These are phyloP conservation scores for Plasmopara viticola DNA, from an alignment of 352 stramenopile genomes.

Conservation along the genomic window DNA sequence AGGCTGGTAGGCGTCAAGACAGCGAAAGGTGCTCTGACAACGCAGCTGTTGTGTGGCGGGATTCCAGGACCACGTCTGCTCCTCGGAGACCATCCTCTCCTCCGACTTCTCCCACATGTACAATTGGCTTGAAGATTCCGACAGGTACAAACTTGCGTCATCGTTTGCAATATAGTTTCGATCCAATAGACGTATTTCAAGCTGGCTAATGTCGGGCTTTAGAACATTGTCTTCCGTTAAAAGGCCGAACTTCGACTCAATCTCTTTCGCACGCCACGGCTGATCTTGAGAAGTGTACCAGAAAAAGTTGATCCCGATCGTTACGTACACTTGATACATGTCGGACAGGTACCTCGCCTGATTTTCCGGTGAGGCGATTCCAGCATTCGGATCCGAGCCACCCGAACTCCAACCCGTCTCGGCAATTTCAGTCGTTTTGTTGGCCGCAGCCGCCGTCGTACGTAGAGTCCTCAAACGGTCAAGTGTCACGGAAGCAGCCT, in stretches of 20 bases:
- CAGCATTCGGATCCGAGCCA: constrained; percentile 23
- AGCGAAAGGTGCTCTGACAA: constrained; percentile 59
- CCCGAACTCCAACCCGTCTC: constrained; percentile 61
- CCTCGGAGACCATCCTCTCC: constrained; percentile 40
- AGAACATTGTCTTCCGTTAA: constrained; percentile 40
- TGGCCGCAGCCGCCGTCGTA: constrained; percentile 28
- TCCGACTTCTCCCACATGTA: constrained; percentile 34
- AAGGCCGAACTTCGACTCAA: constrained; percentile 69
- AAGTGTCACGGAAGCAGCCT: constrained; percentile 38
- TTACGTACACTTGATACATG: constrained; percentile 48
- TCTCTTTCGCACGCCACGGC: constrained; percentile 42
- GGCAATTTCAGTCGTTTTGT: constrained; percentile 54
- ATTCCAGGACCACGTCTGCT: constrained; percentile 68
- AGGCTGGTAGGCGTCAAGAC: constrained; percentile 54
- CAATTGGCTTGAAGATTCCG: constrained; percentile 29
- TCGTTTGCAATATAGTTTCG: constrained; percentile 22
- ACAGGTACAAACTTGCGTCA: constrained; percentile 24
- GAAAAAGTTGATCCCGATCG: constrained; percentile 53
- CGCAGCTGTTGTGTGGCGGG: constrained; percentile 37
- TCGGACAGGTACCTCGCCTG: constrained; percentile 63
- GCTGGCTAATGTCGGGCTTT: constrained; percentile 49
- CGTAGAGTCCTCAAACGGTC: constrained; percentile 50
- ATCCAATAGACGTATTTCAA: constrained; percentile 32
- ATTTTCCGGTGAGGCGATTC: constrained; percentile 37
- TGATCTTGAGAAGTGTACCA: constrained; percentile 70